Percentiles rank a stretch among this genome's conserved stretches.
Conservation (phyloP, 371 early-diverging fungal genomes). For the Mycotypha africana region DNA sequence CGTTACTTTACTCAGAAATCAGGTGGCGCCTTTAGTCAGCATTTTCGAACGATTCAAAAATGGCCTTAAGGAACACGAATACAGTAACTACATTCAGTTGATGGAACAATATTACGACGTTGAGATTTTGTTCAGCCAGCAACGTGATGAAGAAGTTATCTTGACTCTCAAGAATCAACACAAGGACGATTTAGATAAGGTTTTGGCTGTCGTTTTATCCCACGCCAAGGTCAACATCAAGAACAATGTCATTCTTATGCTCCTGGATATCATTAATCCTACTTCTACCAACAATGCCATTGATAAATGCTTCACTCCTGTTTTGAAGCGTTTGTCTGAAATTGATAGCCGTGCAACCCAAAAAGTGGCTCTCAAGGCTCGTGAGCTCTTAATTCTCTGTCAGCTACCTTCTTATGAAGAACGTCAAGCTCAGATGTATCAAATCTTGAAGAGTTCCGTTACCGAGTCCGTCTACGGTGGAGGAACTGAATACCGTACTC, state of each 20-base stretch:
- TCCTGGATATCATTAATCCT: slow-evolving; percentile 78
- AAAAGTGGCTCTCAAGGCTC: slow-evolving; percentile 89
- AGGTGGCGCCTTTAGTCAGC: slow-evolving; percentile 60
- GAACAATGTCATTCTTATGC: slow-evolving; percentile 67
- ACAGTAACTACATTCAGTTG: slow-evolving; percentile 64
- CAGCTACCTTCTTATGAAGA: slow-evolving; percentile 93
- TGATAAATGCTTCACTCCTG: slow-evolving; percentile 70
- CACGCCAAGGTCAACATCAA: slow-evolving; percentile 80
- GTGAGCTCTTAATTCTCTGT: slow-evolving; percentile 88
- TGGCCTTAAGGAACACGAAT: slow-evolving; percentile 78
- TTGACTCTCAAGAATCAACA: slow-evolving; percentile 77
- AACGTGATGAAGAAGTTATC: slow-evolving; percentile 86
- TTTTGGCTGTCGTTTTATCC: slow-evolving; percentile 73
- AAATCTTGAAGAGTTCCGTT: slow-evolving; percentile 75
- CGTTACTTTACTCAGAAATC: slow-evolving; percentile 52
- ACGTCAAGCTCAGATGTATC: slow-evolving; percentile 78
- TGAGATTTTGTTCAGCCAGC: slow-evolving; percentile 76
- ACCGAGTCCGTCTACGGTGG: slow-evolving; percentile 77
- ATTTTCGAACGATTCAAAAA: slow-evolving; percentile 67
- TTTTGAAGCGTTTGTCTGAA: slow-evolving; percentile 80
- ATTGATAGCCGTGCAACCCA: slow-evolving; percentile 72
- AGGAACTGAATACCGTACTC: slow-evolving; percentile 65
- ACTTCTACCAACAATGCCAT: slow-evolving; percentile 56
- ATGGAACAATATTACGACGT: slow-evolving; percentile 82
- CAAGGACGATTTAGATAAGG: slow-evolving; percentile 78